A percentile compares a stretch with the other conserved stretches of the same genome.
Conservation (phyloP, 306 rosid species). For the Cucurbita maxima region DNA sequence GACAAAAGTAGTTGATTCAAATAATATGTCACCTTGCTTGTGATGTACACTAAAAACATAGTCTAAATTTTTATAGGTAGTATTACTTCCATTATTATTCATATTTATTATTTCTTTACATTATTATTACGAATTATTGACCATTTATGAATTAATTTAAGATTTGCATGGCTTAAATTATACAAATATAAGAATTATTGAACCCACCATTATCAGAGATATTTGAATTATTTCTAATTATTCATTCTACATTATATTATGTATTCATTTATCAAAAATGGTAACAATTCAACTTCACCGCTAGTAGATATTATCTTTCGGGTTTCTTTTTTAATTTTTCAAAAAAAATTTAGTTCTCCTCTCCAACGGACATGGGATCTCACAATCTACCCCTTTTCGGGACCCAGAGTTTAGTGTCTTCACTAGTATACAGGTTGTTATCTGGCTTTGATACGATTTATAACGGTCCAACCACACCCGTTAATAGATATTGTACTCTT, state of each 20-base stretch:
- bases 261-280: background rate
- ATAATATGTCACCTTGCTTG: background rate
- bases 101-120: background rate
- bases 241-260: background rate
- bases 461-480: too few relatives aligned
- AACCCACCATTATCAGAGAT: background rate
- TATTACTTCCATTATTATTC: background rate
- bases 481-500: too few relatives aligned
- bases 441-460: too few relatives aligned
- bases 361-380: too few relatives aligned
- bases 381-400: too few relatives aligned
- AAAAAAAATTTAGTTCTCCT: too few relatives aligned
- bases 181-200: background rate
- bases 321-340: too few relatives aligned
- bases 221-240: background rate
- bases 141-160: too few relatives aligned
- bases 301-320: too few relatives aligned
- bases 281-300: too few relatives aligned
- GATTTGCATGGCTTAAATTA: background rate
- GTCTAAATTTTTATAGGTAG: background rate
- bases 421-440: fast-evolving
- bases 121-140: background rate
- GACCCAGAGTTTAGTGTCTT: too few relatives aligned
- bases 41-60: background rate
- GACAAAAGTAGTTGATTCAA: too few relatives aligned